phyloP scores from a whole-genome alignment of 2,329 filamentous ascomycete genomes.

The Fusarium xyrophilum region DNA sequence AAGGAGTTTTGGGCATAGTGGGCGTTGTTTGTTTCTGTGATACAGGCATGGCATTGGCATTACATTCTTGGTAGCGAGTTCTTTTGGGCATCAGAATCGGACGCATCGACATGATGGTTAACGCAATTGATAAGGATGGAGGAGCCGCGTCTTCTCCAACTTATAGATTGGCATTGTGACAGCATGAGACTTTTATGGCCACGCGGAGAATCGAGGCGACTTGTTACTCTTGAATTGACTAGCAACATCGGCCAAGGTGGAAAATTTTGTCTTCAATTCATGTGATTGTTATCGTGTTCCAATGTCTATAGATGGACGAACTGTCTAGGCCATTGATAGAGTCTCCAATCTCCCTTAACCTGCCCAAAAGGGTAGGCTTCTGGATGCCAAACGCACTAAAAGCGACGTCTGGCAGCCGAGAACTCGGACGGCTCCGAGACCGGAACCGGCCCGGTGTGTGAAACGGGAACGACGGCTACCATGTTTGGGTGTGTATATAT shows the following conservation, averaged over 20 bases:
- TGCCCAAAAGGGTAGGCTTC: slow-evolving; percentile 33
- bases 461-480: slow-evolving; percentile 13
- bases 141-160: neutral
- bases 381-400: slow-evolving; percentile 15
- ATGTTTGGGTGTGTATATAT: slow-evolving; percentile 7
- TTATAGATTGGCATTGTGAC: slow-evolving; percentile 1
- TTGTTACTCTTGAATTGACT: neutral
- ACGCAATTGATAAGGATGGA: slow-evolving; percentile 2
- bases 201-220: neutral
- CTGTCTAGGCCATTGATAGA: neutral
- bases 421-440: slow-evolving; percentile 30
- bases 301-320: neutral
- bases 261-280: neutral
- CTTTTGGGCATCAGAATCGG: slow-evolving; percentile 8
- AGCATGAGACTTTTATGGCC: slow-evolving; percentile 1
- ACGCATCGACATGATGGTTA: neutral
- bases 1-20: slow-evolving; percentile 9
- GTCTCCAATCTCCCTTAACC: slow-evolving; percentile 23
- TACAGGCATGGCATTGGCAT: slow-evolving; percentile 24
- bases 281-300: neutral
- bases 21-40: slow-evolving; percentile 16
- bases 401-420: slow-evolving; percentile 3
- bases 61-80: slow-evolving; percentile 25
- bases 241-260: neutral
- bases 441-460: slow-evolving; percentile 39